Percentiles rank a stretch among this genome's conserved stretches.
These are phyloP conservation scores for Globisporangium camurandrum DNA, from an alignment of 352 stramenopile genomes.

Conservation along the genomic window DNA sequence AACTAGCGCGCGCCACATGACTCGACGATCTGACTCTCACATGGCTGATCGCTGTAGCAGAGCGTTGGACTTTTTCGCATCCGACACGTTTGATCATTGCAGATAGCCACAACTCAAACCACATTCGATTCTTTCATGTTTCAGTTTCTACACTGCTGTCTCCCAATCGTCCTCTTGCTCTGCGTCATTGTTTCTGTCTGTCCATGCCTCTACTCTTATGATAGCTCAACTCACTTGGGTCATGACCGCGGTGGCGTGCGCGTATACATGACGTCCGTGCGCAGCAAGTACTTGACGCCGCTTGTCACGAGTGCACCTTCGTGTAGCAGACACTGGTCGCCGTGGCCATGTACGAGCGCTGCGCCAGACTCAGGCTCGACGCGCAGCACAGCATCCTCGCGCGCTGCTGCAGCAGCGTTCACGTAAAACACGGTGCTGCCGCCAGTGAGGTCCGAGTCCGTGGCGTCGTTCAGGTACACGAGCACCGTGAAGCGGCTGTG, in stretches of 20 bases:
- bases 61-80: no score
- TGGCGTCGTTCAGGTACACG: constrained; percentile 73
- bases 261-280: constrained; percentile 81
- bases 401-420: constrained; percentile 30
- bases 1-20: no score
- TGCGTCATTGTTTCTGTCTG: not conserved
- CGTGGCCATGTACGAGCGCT: constrained; percentile 66
- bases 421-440: constrained; percentile 72
- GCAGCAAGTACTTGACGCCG: constrained; percentile 67
- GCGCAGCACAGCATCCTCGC: constrained; percentile 41
- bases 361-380: constrained; percentile 59
- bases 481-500: constrained; percentile 78
- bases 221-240: not conserved
- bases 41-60: no score
- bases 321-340: constrained; percentile 67
- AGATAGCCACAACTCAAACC: no score
- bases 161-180: no score
- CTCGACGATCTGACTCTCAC: no score
- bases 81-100: no score
- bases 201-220: not conserved
- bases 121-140: no score
- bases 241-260: constrained; percentile 9
- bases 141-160: no score
- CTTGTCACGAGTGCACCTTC: constrained; percentile 55
- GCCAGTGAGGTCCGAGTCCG: constrained; percentile 61